Conservation (phyloP, 1,284 basidiomycete genomes). For the Rhodotorula sp. region DNA sequence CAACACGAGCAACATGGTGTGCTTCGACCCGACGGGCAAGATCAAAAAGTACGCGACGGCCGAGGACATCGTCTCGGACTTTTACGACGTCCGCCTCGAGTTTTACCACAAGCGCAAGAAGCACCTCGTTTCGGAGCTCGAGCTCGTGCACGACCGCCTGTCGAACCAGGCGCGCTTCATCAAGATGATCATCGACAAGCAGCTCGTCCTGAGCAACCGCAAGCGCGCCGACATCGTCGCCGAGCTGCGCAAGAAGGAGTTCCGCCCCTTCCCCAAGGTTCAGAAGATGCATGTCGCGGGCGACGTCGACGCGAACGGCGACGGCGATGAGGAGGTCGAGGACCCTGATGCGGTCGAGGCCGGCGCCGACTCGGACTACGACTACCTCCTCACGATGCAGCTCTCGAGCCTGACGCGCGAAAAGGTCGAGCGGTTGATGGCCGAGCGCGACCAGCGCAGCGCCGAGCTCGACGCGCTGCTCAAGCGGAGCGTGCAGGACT, state of each 20-base stretch:
- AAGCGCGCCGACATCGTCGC: conserved; percentile 82
- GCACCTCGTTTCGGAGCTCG: conserved; percentile 85
- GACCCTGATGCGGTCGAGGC: conserved; percentile 49
- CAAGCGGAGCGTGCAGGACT: conserved; percentile 71
- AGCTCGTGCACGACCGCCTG: conserved; percentile 76
- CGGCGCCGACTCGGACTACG: conserved; percentile 69
- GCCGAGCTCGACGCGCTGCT: conserved; percentile 75
- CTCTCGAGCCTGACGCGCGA: conserved; percentile 94
- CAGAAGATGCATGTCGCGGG: conserved; percentile 68
- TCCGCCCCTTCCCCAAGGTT: conserved; percentile 84
- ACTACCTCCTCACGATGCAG: conserved; percentile 92
- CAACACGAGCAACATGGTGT: conserved; percentile 95
- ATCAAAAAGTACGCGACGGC: conserved; percentile 90
- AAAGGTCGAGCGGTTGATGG: conserved; percentile 83
- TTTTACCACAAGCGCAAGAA: conserved; percentile 96
- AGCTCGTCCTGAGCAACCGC: conserved; percentile 87
- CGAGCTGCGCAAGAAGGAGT: conserved; percentile 79
- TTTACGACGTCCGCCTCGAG: conserved; percentile 83
- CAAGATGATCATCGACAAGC: conserved; percentile 87
- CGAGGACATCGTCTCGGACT: conserved; percentile 91
- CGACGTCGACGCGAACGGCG: conserved; percentile 65
- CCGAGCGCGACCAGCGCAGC: conserved; percentile 81
- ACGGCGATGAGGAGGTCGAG: conserved; percentile 57
- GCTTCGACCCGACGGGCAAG: conserved; percentile 93
- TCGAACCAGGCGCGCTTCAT: conserved; percentile 97